Base-by-base conservation (phyloP, 2,329 filamentous ascomycete genomes). In the Didymosphaeria variabile region DNA sequence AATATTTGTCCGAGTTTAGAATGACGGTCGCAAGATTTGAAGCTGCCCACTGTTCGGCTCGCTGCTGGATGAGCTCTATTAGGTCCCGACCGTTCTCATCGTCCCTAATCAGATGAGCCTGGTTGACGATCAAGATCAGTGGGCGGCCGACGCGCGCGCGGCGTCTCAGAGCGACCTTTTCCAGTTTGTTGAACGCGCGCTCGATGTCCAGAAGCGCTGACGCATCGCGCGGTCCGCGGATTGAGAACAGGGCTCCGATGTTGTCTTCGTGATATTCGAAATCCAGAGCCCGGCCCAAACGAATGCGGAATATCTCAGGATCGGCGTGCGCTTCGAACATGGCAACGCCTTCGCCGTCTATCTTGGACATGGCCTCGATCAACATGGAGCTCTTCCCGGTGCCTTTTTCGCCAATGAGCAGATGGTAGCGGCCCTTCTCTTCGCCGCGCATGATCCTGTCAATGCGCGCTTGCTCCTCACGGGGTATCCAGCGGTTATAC, bases 191-290 rank as follows among this genome's bases (percentile, higher is more conserved):
- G 77, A 99, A 90, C 0, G 95, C 95, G 31, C 95, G 88, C 76
- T 99, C 95, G 64, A 99, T 97, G 75, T 99, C 95, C 1, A 99
- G 85, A 36, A 99, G 83, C 5, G 95, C 93, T 0, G 93, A 97
- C 3, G 92, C 94, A 72, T 99, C 95, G 46, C 95, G 87, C 0
- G 95, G 95, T 0, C 95, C 95, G 32, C 91, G 88, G 72, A 99
- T 97, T 61, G 92, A 97, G 79, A 99, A 99, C 62, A 99, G 91
- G 6, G 92, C 92, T 47, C 95, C 95, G 64, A 99, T 97, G 73
- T 97, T 97, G 81, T 99, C 95, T 80, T 98, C 95, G 74, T 98
- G 93, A 71, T 91, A 99, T 75, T 99, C 95, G 76, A 94, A 99
- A 77, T 99, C 94, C 44, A 99, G 84, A 1, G 94, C 93, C 76